phyloP scores from a whole-genome alignment of 805 yeast species.

The Komagataella pastoris region DNA sequence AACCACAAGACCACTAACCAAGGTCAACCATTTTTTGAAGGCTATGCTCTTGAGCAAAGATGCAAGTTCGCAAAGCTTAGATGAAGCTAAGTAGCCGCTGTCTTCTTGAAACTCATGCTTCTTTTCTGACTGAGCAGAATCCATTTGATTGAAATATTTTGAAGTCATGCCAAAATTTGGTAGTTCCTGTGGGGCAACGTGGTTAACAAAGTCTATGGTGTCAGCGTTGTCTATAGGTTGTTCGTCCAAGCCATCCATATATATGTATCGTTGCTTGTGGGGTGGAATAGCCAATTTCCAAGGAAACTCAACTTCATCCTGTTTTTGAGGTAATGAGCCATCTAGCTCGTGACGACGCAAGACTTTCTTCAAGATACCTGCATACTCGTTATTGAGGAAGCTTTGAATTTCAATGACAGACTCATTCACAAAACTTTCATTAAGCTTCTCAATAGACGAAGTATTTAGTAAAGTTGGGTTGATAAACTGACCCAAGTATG shows the following conservation, averaged over 20 bases:
- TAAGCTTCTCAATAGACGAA: constrained; percentile 27
- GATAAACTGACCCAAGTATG: constrained; percentile 39
- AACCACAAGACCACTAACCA: constrained; percentile 48
- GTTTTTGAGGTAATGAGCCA: constrained; percentile 38
- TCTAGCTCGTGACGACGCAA: constrained; percentile 45
- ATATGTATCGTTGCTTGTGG: constrained; percentile 80
- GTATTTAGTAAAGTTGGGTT: constrained; percentile 35
- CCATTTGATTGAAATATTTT: neutral
- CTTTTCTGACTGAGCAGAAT: neutral
- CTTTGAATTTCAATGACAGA: constrained; percentile 56
- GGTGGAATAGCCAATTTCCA: constrained; percentile 94
- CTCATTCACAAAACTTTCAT: constrained; percentile 43
- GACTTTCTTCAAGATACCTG: constrained; percentile 27
- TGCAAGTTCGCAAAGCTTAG: constrained; percentile 37
- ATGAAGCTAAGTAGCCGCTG: constrained; percentile 15
- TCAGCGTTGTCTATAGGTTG: constrained; percentile 18
- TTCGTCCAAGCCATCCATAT: constrained; percentile 51
- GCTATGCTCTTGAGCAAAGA: constrained; percentile 43
- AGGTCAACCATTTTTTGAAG: constrained; percentile 57
- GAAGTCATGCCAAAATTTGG: constrained; percentile 36
- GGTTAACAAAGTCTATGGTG: constrained; percentile 18
- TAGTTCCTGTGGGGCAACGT: constrained; percentile 25
- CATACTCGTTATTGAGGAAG: constrained; percentile 45
- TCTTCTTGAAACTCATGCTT: constrained; percentile 6
- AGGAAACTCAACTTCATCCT: constrained; percentile 46